Percentiles rank a stretch among this genome's conserved stretches.
Evolutionary conservation across 2,329 filamentous ascomycete species (phyloP).

Genomic region (Cladophialophora yegresii): DNA sequence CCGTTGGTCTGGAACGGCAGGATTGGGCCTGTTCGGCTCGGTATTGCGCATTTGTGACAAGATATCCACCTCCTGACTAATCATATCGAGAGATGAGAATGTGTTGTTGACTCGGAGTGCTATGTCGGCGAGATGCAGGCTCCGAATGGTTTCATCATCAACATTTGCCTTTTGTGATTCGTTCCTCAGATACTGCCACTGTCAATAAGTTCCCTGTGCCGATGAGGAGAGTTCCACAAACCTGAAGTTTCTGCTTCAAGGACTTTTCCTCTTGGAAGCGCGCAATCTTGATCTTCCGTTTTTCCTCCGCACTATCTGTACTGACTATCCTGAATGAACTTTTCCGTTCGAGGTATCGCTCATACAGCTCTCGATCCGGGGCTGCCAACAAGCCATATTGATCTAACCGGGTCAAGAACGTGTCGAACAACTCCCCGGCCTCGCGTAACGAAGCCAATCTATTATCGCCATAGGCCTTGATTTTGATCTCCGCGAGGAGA

Average conservation of each 20-base stretch:
- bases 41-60: conserved; percentile 69
- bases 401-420: conserved; percentile 74
- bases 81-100: conserved; percentile 82
- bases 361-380: conserved; percentile 68
- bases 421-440: conserved; percentile 72
- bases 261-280: conserved; percentile 84
- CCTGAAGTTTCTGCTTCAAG: conserved; percentile 78
- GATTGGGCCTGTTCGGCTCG: conserved; percentile 45
- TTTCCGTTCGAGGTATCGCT: conserved; percentile 71
- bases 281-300: conserved; percentile 80
- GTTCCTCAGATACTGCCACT: conserved; percentile 25
- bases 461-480: conserved; percentile 64
- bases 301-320: conserved; percentile 65
- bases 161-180: conserved; percentile 31
- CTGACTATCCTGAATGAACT: conserved; percentile 72
- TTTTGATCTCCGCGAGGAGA: conserved; percentile 75
- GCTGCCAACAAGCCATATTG: conserved; percentile 71
- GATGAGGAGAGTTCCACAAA: conserved; percentile 46
- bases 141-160: conserved; percentile 81
- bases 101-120: conserved; percentile 73
- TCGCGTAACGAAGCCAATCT: conserved; percentile 64
- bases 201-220: conserved; percentile 13
- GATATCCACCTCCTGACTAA: conserved; percentile 82
- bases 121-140: conserved; percentile 75
- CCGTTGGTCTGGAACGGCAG: conserved; percentile 41